These are phyloP conservation scores for Rugonectria rugulosa DNA, from an alignment of 2,329 filamentous ascomycete species.

Conservation along the genomic window DNA sequence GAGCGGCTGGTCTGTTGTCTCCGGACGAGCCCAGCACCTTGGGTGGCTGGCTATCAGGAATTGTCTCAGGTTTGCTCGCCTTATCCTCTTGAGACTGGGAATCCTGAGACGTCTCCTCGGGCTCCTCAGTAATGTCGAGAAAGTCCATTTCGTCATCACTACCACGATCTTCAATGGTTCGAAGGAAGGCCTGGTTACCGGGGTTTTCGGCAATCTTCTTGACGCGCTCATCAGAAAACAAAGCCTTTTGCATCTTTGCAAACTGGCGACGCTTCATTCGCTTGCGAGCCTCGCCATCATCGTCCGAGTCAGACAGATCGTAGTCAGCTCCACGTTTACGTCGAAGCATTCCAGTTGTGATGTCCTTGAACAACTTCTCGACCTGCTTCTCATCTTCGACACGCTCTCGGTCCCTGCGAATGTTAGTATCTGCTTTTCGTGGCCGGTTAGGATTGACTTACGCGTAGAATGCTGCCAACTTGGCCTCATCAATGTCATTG, in stretches of 20 bases:
- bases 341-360: conserved; percentile 86
- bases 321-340: conserved; percentile 84
- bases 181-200: conserved; percentile 88
- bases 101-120: conserved; percentile 45
- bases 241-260: conserved; percentile 87
- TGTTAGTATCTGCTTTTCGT: conserved; percentile 9
- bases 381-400: conserved; percentile 85
- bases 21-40: conserved; percentile 46
- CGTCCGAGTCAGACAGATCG: conserved; percentile 89
- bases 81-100: conserved; percentile 43
- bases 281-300: conserved; percentile 78
- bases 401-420: conserved; percentile 75
- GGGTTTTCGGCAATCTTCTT: conserved; percentile 90
- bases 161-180: conserved; percentile 84
- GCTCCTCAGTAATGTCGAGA: conserved; percentile 57
- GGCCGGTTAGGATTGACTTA: conserved; percentile 60
- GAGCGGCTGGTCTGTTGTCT: conserved; percentile 63
- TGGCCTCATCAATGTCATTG: conserved; percentile 79
- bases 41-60: conserved; percentile 62
- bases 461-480: conserved; percentile 88
- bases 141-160: conserved; percentile 81
- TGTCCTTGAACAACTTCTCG: conserved; percentile 90
- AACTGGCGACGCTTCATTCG: conserved; percentile 88
- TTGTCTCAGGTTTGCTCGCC: conserved; percentile 43
- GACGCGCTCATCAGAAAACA: conserved; percentile 88